phyloP scores from a whole-genome alignment of 495 filamentous ascomycete species.

The Daldinia concentrica region DNA sequence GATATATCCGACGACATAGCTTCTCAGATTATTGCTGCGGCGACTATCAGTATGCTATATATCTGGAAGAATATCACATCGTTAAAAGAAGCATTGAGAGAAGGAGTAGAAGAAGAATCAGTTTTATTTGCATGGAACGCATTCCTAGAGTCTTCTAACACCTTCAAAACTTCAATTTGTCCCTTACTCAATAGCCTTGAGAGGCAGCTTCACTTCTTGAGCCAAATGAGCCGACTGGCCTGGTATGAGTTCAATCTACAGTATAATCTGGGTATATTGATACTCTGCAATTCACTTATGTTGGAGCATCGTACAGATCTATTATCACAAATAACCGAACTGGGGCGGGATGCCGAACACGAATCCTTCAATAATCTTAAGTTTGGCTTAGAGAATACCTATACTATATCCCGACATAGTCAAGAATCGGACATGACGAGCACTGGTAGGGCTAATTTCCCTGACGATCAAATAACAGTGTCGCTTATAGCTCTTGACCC shows the following conservation, averaged over 20 bases:
- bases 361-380: background rate
- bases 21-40: background rate
- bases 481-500: background rate
- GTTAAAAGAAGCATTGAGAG: background rate
- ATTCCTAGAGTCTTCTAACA: background rate
- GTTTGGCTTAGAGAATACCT: background rate
- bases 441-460: background rate
- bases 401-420: background rate
- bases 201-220: background rate
- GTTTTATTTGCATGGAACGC: background rate
- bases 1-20: background rate
- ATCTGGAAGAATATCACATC: background rate
- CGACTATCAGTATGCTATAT: background rate
- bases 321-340: background rate
- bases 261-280: background rate
- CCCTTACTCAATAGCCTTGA: background rate
- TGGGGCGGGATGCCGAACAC: background rate
- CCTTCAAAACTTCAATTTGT: background rate
- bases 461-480: background rate
- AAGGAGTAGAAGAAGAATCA: background rate
- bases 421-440: background rate
- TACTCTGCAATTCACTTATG: background rate
- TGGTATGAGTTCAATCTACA: background rate
- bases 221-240: background rate
- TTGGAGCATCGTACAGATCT: background rate